Conservation (phyloP, 495 filamentous ascomycete species). For the Penicillium macrosclerotiorum region DNA sequence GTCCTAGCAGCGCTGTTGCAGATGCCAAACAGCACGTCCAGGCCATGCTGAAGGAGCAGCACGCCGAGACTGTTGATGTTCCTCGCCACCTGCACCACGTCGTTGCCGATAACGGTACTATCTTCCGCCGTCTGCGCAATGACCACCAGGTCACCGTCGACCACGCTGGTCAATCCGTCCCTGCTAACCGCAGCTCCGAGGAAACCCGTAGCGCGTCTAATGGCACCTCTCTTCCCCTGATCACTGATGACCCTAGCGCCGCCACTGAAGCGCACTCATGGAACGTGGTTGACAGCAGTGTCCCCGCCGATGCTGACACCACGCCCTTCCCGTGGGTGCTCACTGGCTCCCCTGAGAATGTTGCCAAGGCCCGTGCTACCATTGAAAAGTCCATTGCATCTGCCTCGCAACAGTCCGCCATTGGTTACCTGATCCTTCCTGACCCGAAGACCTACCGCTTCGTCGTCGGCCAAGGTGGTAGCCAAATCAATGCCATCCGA, state of each 20-base stretch:
- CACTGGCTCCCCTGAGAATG: slow-evolving; percentile 68
- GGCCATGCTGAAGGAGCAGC: slow-evolving; percentile 75
- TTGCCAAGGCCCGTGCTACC: slow-evolving; percentile 71
- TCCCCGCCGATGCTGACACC: slow-evolving; percentile 30
- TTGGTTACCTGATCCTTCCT: slow-evolving; percentile 84
- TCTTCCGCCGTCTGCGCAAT: slow-evolving; percentile 83
- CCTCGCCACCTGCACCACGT: slow-evolving; percentile 77
- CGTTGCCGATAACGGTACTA: slow-evolving; percentile 83
- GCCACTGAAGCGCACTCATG: slow-evolving; percentile 68
- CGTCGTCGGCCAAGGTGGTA: slow-evolving; percentile 85
- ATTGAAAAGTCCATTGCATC: slow-evolving; percentile 69
- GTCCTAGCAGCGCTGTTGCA: slow-evolving; percentile 72
- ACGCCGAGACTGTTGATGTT: slow-evolving; percentile 80
- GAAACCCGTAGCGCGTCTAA: slow-evolving; percentile 43
- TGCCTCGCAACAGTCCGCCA: slow-evolving; percentile 67
- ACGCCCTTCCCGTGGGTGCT: slow-evolving; percentile 86
- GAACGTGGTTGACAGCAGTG: slow-evolving; percentile 65
- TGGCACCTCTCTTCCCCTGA: slow-evolving; percentile 69
- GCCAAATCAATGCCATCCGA: slow-evolving; percentile 87
- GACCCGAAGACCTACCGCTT: slow-evolving; percentile 87
- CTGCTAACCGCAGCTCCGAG: slow-evolving; percentile 56
- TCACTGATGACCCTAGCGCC: slow-evolving; percentile 74
- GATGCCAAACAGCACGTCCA: slow-evolving; percentile 82
- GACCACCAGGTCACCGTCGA: slow-evolving; percentile 86
- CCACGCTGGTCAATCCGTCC: slow-evolving; percentile 74